These are phyloP conservation scores for Xylariaceae sp. DNA, from an alignment of 2,329 filamentous ascomycete genomes.

Conservation along the genomic window DNA sequence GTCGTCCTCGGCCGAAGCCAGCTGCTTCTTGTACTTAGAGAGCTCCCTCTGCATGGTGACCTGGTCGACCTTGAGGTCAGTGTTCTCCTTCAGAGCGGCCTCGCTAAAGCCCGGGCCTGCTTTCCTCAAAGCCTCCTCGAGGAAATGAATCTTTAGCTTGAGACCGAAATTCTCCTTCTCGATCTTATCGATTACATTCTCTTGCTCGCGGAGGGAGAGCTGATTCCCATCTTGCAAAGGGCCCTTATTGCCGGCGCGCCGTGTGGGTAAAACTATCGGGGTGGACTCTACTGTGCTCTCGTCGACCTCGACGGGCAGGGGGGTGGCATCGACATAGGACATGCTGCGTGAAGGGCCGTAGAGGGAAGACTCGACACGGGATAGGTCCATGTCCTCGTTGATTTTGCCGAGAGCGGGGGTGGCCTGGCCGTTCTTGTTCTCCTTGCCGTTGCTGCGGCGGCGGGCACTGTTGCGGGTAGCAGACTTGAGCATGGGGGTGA, in stretches of 20 bases:
- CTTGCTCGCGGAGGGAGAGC: slow-evolving; percentile 87
- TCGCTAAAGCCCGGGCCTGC: slow-evolving; percentile 87
- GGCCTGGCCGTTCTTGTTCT: slow-evolving; percentile 54
- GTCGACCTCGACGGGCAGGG: slow-evolving; percentile 64
- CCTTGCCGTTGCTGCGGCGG: slow-evolving; percentile 61
- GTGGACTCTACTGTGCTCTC: slow-evolving; percentile 81
- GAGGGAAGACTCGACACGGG: slow-evolving; percentile 70
- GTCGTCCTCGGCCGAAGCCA: slow-evolving; percentile 78
- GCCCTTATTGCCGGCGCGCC: slow-evolving; percentile 59
- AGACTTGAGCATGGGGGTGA: slow-evolving; percentile 88
- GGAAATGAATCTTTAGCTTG: slow-evolving; percentile 94
- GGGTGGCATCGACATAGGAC: slow-evolving; percentile 65
- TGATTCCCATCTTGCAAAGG: slow-evolving; percentile 83
- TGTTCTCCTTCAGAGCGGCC: slow-evolving; percentile 86
- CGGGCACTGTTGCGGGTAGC: slow-evolving; percentile 69
- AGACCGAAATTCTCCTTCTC: slow-evolving; percentile 98
- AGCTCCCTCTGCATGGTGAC: slow-evolving; percentile 87
- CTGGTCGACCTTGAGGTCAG: slow-evolving; percentile 87
- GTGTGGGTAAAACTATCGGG: slow-evolving; percentile 67
- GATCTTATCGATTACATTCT: slow-evolving; percentile 90
- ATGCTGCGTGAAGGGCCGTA: slow-evolving; percentile 63
- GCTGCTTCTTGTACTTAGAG: slow-evolving; percentile 77
- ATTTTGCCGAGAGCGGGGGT: slow-evolving; percentile 69
- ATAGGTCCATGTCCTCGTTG: slow-evolving; percentile 65
- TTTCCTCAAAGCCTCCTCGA: slow-evolving; percentile 86